Base-by-base conservation (phyloP, 2,329 filamentous ascomycete species). In the Cyanodermella asteris region DNA sequence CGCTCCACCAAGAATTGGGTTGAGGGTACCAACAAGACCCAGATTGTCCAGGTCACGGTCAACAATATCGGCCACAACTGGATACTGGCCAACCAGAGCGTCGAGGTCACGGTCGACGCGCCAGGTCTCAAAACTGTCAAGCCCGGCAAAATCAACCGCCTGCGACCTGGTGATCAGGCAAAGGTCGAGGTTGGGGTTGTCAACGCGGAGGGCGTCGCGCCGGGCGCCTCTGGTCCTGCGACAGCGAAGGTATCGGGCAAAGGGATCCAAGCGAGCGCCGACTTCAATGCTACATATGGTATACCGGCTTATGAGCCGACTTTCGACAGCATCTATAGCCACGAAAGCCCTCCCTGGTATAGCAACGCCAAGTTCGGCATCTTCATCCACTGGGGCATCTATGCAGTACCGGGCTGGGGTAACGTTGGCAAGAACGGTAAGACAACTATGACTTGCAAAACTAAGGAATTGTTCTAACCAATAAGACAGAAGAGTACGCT, bases 1-100 rank as follows among this genome's bases (percentile, higher is more conserved):
- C 42, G 48, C n/a, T 46, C 49, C 5, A 53, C 49, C 5, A 43
- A 50, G 26, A 46, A 46, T 32, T 50, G 48, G 48, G 28, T 47
- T 3, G 46, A 49, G 20, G 44, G 40, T 8, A 43, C 38, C 3
- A 43, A 50, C 23, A 50, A 50, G 28, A 42, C 43, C 7, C 47
- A 50, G 23, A 48, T 51, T 16, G 31, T 49, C 10, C 43, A 51
- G 24, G 39, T 46, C n/a, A 31, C 38, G 10, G 34, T 51, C 26
- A 47, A 47, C 22, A 51, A 51, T 22, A 31, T 44, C 6, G 48
- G 48, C n/a, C 29, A 37, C 3, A 35, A 43, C 2, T 47, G 41
- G 36, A 33, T 47, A 4, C 25, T 45, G 15, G 35, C 40, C 13
- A 44, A 44, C 13, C 38, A 49, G 30, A 39, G 34, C 7, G 43